phyloP scores from a whole-genome alignment of 2,329 filamentous ascomycete genomes.

The Fusarium sp. region DNA sequence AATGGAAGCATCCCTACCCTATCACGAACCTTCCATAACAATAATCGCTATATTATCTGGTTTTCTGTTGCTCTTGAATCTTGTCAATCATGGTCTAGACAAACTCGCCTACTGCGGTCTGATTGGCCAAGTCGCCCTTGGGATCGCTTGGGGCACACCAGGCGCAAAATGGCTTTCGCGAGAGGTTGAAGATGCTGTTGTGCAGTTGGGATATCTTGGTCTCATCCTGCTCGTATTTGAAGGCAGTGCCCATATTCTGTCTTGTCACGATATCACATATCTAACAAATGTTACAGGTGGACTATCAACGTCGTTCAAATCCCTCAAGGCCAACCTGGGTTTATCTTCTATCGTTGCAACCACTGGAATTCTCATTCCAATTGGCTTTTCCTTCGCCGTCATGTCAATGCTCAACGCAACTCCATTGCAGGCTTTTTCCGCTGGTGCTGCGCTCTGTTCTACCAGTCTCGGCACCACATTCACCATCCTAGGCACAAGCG shows the following conservation, averaged over 20 bases:
- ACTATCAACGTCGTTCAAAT: slow-evolving; percentile 55
- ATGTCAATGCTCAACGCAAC: slow-evolving; percentile 63
- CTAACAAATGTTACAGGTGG: slow-evolving; percentile 60
- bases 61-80: slow-evolving; percentile 73
- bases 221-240: slow-evolving; percentile 80
- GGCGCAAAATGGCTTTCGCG: slow-evolving; percentile 70
- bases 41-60: slow-evolving; percentile 71
- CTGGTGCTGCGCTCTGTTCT: slow-evolving; percentile 79
- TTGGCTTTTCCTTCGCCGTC: slow-evolving; percentile 75
- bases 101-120: slow-evolving; percentile 76
- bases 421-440: slow-evolving; percentile 75
- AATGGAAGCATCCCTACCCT: slow-evolving; percentile 59
- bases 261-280: rapidly evolving
- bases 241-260: slow-evolving; percentile 55
- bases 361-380: slow-evolving; percentile 74
- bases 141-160: slow-evolving; percentile 77
- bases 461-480: slow-evolving; percentile 81
- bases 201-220: slow-evolving; percentile 79
- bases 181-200: slow-evolving; percentile 66
- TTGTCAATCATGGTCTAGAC: slow-evolving; percentile 69
- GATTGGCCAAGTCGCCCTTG: slow-evolving; percentile 78
- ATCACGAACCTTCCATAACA: slow-evolving; percentile 72
- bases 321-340: slow-evolving; percentile 69
- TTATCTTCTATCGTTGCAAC: slow-evolving; percentile 73
- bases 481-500: slow-evolving; percentile 63